Evolutionary conservation across 2,329 filamentous ascomycete species (phyloP), one percentile per base, ranked within the genome.

Genomic region (Ascochyta rabiei): DNA sequence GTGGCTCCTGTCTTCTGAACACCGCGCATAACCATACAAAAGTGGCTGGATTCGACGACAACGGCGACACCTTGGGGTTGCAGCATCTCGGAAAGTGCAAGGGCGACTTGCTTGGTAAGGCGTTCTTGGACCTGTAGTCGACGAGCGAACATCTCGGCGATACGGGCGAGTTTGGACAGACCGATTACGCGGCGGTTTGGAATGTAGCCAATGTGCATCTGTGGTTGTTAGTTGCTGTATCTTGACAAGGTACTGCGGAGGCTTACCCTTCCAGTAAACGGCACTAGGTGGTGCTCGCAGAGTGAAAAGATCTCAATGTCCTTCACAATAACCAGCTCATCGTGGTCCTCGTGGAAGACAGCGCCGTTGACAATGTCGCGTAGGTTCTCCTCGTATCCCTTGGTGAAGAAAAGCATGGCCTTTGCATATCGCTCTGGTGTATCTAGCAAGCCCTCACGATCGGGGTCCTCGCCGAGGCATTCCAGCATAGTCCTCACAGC

Each of bases 151-250:
- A 99, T 96, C 72, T 99, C 93, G 49, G 93, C 95, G 62, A 99
- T 93, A 59, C 95, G 89, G 23, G 93, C 93, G 44, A 99, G 84
- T 76, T 99, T 99, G 28, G 93, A 97, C 47, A 99, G 88, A 44
- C 95, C 95, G 59, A 99, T 91, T 47, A 99, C 93, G 55, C 93
- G 87, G 72, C 92, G 86, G 69, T 88, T 87, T 26, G 95, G 95
- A 60, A 99, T 98, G 77, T 99, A 99, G 54, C 93, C 95, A 67
- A 99, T 98, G 78, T 99, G 95, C 91, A 99, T 98, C 91, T 96
- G 37, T 6, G 4, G 10, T 0, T 23, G 21, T 31, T 26, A 48
- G 53, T 63, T 50, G 65, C 61, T 37, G n/a, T 12, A 8, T 21
- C 18, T 33, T 8, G 21, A 40, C 7, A 16, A 38, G 12, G 8